phyloP scores from a whole-genome alignment of 2,329 filamentous ascomycete genomes.

The Fusarium sp. region DNA sequence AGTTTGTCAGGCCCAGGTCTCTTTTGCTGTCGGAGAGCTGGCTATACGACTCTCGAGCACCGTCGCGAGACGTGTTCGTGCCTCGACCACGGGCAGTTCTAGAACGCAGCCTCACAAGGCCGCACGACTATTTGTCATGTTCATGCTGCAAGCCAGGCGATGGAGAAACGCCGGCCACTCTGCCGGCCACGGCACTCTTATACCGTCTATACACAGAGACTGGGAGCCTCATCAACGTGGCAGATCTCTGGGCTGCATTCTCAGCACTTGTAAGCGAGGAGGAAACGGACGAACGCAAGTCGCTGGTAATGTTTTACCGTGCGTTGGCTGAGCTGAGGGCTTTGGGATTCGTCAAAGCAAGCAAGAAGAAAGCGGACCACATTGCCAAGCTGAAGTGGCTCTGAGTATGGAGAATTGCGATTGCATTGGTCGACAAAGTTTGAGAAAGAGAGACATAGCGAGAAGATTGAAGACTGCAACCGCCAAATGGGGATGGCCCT shows the following conservation, averaged over 20 bases:
- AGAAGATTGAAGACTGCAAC: conserved; percentile 3
- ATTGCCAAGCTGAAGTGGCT: conserved; percentile 89
- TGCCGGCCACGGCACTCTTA: conserved; percentile 76
- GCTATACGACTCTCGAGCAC: conserved; percentile 76
- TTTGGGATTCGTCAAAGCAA: conserved; percentile 88
- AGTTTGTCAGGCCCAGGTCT: conserved; percentile 45
- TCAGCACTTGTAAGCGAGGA: conserved; percentile 65
- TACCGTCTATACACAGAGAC: conserved; percentile 85
- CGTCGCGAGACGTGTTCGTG: conserved; percentile 77
- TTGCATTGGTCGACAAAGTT: conserved; percentile 11
- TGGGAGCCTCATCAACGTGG: conserved; percentile 79
- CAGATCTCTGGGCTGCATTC: conserved; percentile 83
- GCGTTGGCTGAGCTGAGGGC: conserved; percentile 85
- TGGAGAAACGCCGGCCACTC: conserved; percentile 64
- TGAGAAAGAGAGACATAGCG: conserved; percentile 24
- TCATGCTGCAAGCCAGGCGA: conserved; percentile 67
- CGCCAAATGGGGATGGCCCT: neutral
- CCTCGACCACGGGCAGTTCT: conserved; percentile 76
- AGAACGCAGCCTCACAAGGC: conserved; percentile 75
- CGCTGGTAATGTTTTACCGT: conserved; percentile 82
- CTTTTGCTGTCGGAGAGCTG: conserved; percentile 76
- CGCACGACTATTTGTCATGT: conserved; percentile 81
- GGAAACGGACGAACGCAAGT: conserved; percentile 60
- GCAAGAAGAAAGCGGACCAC: conserved; percentile 92
- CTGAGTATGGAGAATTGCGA: conserved; percentile 40